Conservation (phyloP, 2,329 filamentous ascomycete genomes). For the Pseudogymnoascus sp. region DNA sequence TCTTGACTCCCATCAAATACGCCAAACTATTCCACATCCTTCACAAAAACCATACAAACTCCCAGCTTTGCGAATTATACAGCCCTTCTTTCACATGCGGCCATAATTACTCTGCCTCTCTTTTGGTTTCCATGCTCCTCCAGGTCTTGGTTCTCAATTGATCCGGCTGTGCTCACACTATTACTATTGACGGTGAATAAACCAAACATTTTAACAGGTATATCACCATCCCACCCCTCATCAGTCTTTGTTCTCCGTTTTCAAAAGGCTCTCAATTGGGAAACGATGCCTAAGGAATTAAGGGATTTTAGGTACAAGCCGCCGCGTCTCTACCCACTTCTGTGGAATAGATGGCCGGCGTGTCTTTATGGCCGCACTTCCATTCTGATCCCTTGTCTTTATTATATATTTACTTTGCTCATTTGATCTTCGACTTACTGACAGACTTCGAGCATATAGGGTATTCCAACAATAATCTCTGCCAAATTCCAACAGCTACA, state of each 20-base stretch:
- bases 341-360: background rate
- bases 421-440: background rate
- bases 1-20: background rate
- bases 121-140: background rate
- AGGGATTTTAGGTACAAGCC: conserved; percentile 4
- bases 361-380: conserved; percentile 3
- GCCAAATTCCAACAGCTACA: background rate
- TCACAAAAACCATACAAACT: background rate
- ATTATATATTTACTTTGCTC: background rate
- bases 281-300: conserved; percentile 8
- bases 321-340: background rate
- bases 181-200: background rate
- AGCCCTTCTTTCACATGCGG: background rate
- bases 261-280: background rate
- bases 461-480: background rate
- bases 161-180: background rate
- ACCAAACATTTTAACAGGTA: background rate
- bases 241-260: background rate
- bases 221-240: background rate
- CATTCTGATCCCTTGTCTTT: conserved; percentile 1
- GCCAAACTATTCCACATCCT: background rate
- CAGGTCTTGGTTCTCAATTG: background rate
- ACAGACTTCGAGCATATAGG: background rate
- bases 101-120: background rate
- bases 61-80: background rate